phyloP scores from a whole-genome alignment of 768 basidiomycete species.

The Cystofilobasidium macerans region DNA sequence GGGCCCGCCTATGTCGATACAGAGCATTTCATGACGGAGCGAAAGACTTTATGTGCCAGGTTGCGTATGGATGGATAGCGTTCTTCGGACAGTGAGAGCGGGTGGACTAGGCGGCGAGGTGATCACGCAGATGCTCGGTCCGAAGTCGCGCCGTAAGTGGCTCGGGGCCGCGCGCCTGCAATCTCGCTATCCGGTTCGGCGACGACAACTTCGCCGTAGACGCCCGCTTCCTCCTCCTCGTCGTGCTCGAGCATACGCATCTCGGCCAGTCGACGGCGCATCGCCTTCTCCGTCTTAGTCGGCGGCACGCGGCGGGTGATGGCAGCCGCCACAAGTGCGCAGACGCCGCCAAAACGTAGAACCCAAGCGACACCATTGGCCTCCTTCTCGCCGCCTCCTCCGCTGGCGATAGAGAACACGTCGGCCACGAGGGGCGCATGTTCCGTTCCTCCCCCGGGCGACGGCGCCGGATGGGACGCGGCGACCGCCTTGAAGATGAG shows the following conservation, averaged over 20 bases:
- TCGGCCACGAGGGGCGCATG: not conserved
- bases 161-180: not conserved
- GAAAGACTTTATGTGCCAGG: too few species aligned
- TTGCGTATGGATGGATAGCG: too few species aligned
- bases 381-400: not conserved
- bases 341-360: constrained; percentile 78
- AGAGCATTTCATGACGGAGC: too few species aligned
- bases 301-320: constrained; percentile 73
- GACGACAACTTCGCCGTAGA: not conserved
- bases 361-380: constrained; percentile 82
- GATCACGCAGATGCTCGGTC: not conserved
- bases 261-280: constrained; percentile 65
- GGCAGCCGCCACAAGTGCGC: constrained; percentile 65
- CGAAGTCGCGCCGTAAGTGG: not conserved
- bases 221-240: constrained; percentile 28
- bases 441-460: constrained; percentile 41
- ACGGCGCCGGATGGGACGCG: constrained; percentile 36
- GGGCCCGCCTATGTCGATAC: too few species aligned
- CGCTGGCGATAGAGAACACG: not conserved
- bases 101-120: too few species aligned
- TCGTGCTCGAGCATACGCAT: constrained; percentile 66
- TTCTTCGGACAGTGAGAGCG: too few species aligned
- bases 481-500: constrained; percentile 76
- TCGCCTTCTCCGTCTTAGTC: constrained; percentile 82
- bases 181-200: not conserved